Evolutionary conservation across 306 rosid genomes (phyloP), one percentile per base, ranked within the genome.

Genomic region (Delonix regia): DNA sequence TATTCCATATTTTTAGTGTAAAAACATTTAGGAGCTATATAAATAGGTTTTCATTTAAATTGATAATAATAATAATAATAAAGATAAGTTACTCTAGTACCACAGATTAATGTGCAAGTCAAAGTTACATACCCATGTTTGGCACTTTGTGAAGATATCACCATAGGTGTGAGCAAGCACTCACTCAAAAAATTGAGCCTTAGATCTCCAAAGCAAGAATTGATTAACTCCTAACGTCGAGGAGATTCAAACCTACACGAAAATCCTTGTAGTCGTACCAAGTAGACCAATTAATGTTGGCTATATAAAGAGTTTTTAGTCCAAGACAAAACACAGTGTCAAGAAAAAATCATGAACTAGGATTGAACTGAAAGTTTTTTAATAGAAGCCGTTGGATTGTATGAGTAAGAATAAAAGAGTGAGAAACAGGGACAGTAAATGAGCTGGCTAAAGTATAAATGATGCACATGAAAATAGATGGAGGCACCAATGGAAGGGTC

Each of bases 381-480:
- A 6, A 5, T 49, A n/a, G 65, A 19, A 27, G 65, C n/a, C n/a
- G 22, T 62, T 62, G 69, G 22, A 69, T 71, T 65, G 56, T 61
- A 76, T 68, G 82, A 74, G 82, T 27, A 6, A 73, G 66, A 68
- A 74, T 77, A 81, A 69, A 81, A 78, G 69, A 57, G 30, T 69
- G 80, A 76, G 82, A 82, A 75, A 22, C 79, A 73, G 79, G 62
- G 85, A 80, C 85, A 86, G 80, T 80, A 69, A 77, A 84, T 90
- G 90, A 87, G 92, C 88, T 89, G 88, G 86, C 81, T 73, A 71
- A 61, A 78, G 71, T 75, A 85, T 73, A 74, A 53, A 41, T 63
- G 71, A 61, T 64, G 79, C 89, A 82, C 82, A 82, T 78, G 81
- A 84, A 74, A 73, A 73, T 78, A 76, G 83, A 82, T 73, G 55